These are phyloP conservation scores for Angophora floribunda DNA, from an alignment of 345 rosid species.

Conservation along the genomic window DNA sequence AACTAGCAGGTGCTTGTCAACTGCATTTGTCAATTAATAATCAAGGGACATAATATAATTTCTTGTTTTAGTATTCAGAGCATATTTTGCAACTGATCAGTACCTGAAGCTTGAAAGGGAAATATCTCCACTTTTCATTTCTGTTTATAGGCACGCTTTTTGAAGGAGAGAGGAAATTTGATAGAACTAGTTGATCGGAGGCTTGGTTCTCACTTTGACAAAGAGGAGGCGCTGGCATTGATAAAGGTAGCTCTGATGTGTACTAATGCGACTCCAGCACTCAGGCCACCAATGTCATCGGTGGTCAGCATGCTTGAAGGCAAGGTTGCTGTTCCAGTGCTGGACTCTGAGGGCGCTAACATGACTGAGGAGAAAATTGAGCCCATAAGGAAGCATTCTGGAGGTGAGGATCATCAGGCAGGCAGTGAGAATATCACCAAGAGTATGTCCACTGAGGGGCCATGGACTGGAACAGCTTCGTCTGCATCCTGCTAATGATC, in stretches of 20 bases:
- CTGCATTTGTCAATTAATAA: neutral
- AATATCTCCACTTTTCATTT: neutral
- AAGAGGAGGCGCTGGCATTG: neutral
- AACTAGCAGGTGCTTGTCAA: neutral
- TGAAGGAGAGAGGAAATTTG: neutral
- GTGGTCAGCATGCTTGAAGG: slow-evolving; percentile 6
- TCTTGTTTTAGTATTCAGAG: neutral
- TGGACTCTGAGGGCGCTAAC: neutral
- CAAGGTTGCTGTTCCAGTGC: neutral
- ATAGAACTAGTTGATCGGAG: slow-evolving; percentile 1
- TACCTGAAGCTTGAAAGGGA: neutral
- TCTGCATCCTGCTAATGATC: slow-evolving; percentile 19
- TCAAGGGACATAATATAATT: neutral
- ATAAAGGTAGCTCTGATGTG: neutral
- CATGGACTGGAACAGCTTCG: slow-evolving; percentile 3
- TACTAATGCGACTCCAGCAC: neutral
- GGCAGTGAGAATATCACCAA: neutral
- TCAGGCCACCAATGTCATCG: neutral
- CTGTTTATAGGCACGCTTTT: neutral
- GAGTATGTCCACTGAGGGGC: neutral
- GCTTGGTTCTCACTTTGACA: neutral
- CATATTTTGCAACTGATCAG: neutral
- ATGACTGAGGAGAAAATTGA: neutral
- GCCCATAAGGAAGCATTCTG: neutral
- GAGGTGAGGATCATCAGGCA: neutral